Evolutionary conservation across 2,329 filamentous ascomycete species (phyloP), one percentile per base, ranked within the genome.

Genomic region (Sporothrix globosa): DNA sequence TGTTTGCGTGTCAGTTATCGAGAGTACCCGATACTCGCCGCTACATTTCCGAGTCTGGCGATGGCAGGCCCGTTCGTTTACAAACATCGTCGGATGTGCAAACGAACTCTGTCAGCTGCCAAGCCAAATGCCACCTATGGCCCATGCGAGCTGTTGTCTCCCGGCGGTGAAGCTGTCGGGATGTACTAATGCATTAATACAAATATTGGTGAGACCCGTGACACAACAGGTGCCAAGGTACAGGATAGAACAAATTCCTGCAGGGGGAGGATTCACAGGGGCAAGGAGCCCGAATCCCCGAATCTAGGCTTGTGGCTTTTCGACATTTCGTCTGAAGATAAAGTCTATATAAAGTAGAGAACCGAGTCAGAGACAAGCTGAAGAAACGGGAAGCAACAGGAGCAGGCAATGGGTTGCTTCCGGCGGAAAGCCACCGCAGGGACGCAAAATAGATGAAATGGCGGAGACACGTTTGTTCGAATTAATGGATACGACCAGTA

Each of bases 171-270:
- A 48, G 21, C 41, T 48, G 34, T n/a, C 21, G 19, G 11, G n/a
- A n/a, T 65, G 6, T 30, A 21, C 2, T 30, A 7, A 19, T 11
- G 4, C 11, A 5, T 44, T 13, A 2, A 41, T 11, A n/a, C 24
- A 14, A 65, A 63, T 48, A 48, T 65, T 65, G 60, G 41, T 65
- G 60, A 30, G 48, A 14, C 34, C 34, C 60, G 60, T 65, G 50
- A n/a, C 60, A 65, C 60, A 65, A n/a, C 60, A 65, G 41, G 24
- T 48, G 60, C 2, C 60, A 30, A 13, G 44, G 60, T 6, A 21
- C 30, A 14, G 17, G 34, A 30, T 30, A 30, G 60, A 41, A n/a
- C 41, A 24, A 65, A 34, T 65, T 48, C 9, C 6, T 65, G 60
- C 60, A 65, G 60, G 41, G 14, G 21, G 14, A 46, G 2, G 54